phyloP scores from a whole-genome alignment of 176 grass and related monocot genomes.

The Chloris gayana region DNA sequence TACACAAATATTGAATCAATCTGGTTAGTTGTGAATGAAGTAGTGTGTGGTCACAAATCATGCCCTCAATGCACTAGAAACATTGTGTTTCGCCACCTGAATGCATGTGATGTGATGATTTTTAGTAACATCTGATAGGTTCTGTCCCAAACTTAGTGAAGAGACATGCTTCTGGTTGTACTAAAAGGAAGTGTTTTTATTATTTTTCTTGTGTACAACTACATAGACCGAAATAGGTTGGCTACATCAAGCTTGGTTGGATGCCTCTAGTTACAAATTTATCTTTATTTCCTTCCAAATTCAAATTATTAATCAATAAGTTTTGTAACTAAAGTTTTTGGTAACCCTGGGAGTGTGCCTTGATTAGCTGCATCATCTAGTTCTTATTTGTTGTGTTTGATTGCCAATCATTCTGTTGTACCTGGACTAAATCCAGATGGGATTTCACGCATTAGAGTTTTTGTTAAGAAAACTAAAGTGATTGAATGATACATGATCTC shows the following conservation, averaged over 20 bases:
- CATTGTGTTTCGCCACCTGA: not conserved
- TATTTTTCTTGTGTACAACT: too few relatives aligned
- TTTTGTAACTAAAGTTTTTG: too few relatives aligned
- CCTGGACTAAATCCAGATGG: too few relatives aligned
- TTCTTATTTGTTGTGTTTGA: too few relatives aligned
- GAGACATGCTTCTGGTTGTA: not conserved
- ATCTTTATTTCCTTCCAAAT: not conserved
- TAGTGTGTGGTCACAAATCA: not conserved
- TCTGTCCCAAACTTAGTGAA: not conserved
- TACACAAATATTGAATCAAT: not conserved
- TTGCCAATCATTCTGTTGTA: too few relatives aligned
- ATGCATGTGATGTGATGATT: not conserved
- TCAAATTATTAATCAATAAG: too few relatives aligned
- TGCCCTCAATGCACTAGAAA: not conserved
- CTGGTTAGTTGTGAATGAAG: not conserved
- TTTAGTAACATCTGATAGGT: not conserved
- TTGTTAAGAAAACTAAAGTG: too few relatives aligned
- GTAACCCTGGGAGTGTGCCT: too few relatives aligned
- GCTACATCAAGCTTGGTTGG: not conserved
- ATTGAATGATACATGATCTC: too few relatives aligned
- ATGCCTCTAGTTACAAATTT: not conserved
- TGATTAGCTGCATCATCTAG: too few relatives aligned
- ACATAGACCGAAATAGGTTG: not conserved
- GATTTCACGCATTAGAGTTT: too few relatives aligned
- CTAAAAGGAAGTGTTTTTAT: not conserved